Conservation (phyloP, 352 stramenopile genomes). For the Phytophthora pluvialis region DNA sequence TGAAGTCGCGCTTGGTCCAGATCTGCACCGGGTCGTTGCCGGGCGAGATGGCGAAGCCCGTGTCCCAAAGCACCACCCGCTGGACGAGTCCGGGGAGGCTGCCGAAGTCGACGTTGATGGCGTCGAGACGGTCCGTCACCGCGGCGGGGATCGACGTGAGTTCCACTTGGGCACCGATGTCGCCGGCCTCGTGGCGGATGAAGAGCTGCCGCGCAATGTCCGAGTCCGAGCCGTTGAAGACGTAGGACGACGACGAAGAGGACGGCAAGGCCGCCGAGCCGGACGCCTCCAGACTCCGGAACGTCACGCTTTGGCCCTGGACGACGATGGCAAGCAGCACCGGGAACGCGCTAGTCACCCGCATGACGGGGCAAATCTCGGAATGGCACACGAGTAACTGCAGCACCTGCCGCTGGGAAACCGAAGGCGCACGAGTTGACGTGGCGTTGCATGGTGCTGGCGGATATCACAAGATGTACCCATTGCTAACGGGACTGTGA, state of each 20-base stretch:
- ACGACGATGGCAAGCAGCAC: neutral
- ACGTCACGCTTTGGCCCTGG: conserved; percentile 13
- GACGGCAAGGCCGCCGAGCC: neutral
- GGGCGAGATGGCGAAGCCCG: conserved; percentile 28
- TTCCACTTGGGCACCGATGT: conserved; percentile 7
- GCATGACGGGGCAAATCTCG: conserved; percentile 13
- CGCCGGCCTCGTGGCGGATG: conserved; percentile 28
- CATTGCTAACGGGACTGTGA: conserved; percentile 1
- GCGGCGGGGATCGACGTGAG: conserved; percentile 18
- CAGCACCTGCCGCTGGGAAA: too few relatives aligned
- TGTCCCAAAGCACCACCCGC: conserved; percentile 45
- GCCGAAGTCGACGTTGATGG: conserved; percentile 24
- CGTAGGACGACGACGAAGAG: conserved; percentile 15
- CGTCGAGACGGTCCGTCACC: conserved; percentile 19
- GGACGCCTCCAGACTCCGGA: conserved; percentile 22
- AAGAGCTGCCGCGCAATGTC: conserved; percentile 47
- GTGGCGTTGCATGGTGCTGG: neutral
- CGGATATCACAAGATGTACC: conserved; percentile 32
- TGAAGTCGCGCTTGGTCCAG: conserved; percentile 18
- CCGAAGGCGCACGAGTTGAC: conserved; percentile 12
- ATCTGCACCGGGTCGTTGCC: conserved; percentile 22
- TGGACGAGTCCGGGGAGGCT: conserved; percentile 34
- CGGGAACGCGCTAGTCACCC: neutral
- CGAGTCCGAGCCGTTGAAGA: conserved; percentile 43
- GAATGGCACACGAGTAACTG: conserved; percentile 6